A percentile compares a stretch with the other conserved stretches of the same genome.
phyloP scores from a whole-genome alignment of 176 grass and related monocot species.

The Oryza coarctata region DNA sequence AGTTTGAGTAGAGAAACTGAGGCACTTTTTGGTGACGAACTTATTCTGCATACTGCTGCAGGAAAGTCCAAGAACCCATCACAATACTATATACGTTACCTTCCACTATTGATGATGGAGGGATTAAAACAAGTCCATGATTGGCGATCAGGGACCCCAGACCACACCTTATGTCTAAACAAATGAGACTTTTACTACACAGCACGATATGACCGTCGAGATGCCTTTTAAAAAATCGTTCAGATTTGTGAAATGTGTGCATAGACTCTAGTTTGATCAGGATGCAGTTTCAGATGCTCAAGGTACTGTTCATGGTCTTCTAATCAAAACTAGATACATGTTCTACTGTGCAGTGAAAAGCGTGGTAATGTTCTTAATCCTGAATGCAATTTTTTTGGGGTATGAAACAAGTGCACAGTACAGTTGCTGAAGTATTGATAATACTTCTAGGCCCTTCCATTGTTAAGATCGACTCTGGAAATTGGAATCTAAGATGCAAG shows the following conservation, averaged over 20 bases:
- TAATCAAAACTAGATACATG: not conserved
- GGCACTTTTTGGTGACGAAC: constrained; percentile 36
- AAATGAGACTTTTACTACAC: not conserved
- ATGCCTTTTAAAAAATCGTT: not conserved
- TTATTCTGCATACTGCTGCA: not conserved
- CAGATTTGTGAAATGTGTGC: not conserved
- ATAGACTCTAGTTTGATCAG: constrained; percentile 19
- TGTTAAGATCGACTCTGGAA: not conserved
- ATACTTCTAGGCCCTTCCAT: not conserved
- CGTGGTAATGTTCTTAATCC: not conserved
- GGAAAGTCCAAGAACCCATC: constrained; percentile 27
- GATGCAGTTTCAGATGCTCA: constrained; percentile 10
- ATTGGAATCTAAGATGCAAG: not conserved
- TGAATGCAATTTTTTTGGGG: not conserved
- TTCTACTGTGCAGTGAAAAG: not conserved
- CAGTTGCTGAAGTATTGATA: not conserved
- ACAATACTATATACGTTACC: constrained; percentile 15
- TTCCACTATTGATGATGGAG: constrained; percentile 19
- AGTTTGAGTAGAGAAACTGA: not conserved
- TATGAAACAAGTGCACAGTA: not conserved
- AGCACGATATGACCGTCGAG: constrained; percentile 3
- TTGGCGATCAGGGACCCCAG: constrained; percentile 8
- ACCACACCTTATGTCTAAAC: constrained; percentile 14
- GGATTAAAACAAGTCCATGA: constrained; percentile 17
- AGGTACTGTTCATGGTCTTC: not conserved